A percentile compares a stretch with the other conserved stretches of the same genome.
These are phyloP conservation scores for Yarrowia galli DNA, from an alignment of 1,139 yeast species.

Conservation along the genomic window DNA sequence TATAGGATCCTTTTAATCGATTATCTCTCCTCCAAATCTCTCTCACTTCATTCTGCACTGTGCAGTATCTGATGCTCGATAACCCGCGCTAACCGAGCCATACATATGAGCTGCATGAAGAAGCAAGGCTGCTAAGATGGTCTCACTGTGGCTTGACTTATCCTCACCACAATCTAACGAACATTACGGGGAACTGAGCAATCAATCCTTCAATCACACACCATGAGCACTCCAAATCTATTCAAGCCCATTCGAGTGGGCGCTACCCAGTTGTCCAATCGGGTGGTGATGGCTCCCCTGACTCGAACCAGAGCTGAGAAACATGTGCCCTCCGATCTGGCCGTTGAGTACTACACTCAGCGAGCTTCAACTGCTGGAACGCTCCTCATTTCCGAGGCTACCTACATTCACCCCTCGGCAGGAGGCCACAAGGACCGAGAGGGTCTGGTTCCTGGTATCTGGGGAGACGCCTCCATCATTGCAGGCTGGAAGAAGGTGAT, in stretches of 20 bases:
- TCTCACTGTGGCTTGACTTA: slow-evolving; percentile 5
- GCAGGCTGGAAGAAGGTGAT: slow-evolving; percentile 52
- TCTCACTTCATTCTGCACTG: neutral
- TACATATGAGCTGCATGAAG: neutral
- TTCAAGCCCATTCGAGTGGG: slow-evolving; percentile 32
- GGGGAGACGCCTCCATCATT: slow-evolving; percentile 53
- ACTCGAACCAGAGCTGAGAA: slow-evolving; percentile 57
- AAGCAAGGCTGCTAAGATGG: neutral
- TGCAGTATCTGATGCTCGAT: neutral
- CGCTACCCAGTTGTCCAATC: slow-evolving; percentile 46
- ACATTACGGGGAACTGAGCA: neutral
- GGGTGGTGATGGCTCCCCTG: slow-evolving; percentile 62
- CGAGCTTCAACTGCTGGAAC: slow-evolving; percentile 63
- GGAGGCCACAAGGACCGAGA: slow-evolving; percentile 50
- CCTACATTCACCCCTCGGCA: slow-evolving; percentile 53
- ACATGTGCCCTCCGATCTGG: slow-evolving; percentile 57
- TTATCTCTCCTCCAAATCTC: too few species aligned
- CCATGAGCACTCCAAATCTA: slow-evolving; percentile 13
- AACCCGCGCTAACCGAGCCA: neutral
- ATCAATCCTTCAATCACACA: too few species aligned
- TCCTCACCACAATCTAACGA: neutral
- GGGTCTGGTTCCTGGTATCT: slow-evolving; percentile 55
- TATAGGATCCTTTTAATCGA: too few species aligned
- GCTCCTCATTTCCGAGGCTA: slow-evolving; percentile 56
- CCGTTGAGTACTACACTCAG: slow-evolving; percentile 60